phyloP scores from a whole-genome alignment of 2,329 filamentous ascomycete species.

The Clarireedia sp. region DNA sequence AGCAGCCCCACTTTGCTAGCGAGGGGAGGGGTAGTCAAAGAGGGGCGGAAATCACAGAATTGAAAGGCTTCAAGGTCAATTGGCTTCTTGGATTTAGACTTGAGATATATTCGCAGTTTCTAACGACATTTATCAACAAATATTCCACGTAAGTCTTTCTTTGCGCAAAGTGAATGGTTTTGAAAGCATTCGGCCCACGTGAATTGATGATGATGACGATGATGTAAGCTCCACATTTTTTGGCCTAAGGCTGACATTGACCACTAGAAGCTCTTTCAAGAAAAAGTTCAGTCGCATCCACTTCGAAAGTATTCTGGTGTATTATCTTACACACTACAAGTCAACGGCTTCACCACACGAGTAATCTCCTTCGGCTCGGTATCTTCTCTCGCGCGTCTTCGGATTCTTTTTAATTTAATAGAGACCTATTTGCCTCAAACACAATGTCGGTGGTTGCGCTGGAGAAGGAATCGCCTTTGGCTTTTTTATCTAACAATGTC shows the following conservation, averaged over 20 bases:
- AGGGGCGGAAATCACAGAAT: too few species aligned
- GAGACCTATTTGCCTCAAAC: background rate
- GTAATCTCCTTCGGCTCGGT: conserved; percentile 2
- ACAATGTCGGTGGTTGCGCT: conserved; percentile 26
- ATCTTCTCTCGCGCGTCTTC: background rate
- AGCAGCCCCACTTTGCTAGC: too few species aligned
- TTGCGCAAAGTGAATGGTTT: too few species aligned
- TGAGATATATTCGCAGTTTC: too few species aligned
- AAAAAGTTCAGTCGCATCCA: conserved; percentile 13
- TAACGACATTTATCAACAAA: too few species aligned
- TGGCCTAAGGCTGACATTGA: conserved; percentile 1
- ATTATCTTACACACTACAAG: conserved; percentile 1
- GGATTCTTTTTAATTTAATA: background rate
- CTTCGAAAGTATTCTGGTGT: conserved; percentile 5
- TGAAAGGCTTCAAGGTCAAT: too few species aligned
- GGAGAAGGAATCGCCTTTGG: conserved; percentile 43
- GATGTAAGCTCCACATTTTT: background rate
- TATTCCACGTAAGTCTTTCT: too few species aligned
- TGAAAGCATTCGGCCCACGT: background rate
- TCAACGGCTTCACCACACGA: background rate
- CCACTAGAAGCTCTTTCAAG: conserved; percentile 12
- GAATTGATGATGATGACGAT: background rate
- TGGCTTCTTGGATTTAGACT: too few species aligned
- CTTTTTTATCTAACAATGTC: conserved; percentile 67
- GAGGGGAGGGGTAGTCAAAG: too few species aligned